These are phyloP conservation scores for Stemphylium beticola DNA, from an alignment of 2,329 filamentous ascomycete genomes.

Conservation along the genomic window DNA sequence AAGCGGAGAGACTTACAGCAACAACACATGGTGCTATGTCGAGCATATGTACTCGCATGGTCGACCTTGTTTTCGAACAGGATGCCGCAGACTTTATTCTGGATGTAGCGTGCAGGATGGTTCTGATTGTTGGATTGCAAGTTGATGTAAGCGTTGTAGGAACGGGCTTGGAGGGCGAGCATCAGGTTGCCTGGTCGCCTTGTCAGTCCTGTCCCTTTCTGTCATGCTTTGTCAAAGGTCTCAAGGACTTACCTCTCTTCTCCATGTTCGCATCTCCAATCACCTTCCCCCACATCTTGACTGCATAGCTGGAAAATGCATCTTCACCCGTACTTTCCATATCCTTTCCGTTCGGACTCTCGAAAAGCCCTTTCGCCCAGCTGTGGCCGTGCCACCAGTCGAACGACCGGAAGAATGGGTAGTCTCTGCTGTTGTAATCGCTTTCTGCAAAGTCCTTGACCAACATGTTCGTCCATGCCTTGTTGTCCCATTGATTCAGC, in stretches of 20 bases:
- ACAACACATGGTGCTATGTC: slow-evolving; percentile 60
- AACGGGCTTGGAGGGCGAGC: slow-evolving; percentile 77
- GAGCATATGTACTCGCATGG: slow-evolving; percentile 78
- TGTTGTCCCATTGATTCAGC: slow-evolving; percentile 68
- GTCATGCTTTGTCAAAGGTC: accelerated
- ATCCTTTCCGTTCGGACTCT: slow-evolving; percentile 76
- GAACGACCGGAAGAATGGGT: slow-evolving; percentile 82
- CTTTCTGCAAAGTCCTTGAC: slow-evolving; percentile 86
- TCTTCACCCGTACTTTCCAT: slow-evolving; percentile 92
- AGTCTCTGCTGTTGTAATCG: slow-evolving; percentile 66
- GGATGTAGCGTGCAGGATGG: slow-evolving; percentile 77
- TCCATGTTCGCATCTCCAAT: slow-evolving; percentile 80
- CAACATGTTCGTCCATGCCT: slow-evolving; percentile 80
- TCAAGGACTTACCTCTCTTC: slow-evolving; percentile 58
- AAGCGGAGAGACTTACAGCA: background rate
- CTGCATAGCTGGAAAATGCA: slow-evolving; percentile 80
- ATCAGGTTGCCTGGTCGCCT: slow-evolving; percentile 72
- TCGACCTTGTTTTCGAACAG: slow-evolving; percentile 96
- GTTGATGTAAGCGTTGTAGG: slow-evolving; percentile 81
- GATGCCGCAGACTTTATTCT: slow-evolving; percentile 73
- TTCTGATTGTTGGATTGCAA: slow-evolving; percentile 72
- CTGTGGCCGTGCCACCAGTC: slow-evolving; percentile 96
- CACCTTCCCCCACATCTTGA: slow-evolving; percentile 92
- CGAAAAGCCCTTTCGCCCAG: slow-evolving; percentile 83
- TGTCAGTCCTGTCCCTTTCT: background rate